A percentile compares a stretch with the other conserved stretches of the same genome.
These are phyloP conservation scores for Pelargonium fulgidum DNA, from an alignment of 441 rosid species.

Conservation along the genomic window DNA sequence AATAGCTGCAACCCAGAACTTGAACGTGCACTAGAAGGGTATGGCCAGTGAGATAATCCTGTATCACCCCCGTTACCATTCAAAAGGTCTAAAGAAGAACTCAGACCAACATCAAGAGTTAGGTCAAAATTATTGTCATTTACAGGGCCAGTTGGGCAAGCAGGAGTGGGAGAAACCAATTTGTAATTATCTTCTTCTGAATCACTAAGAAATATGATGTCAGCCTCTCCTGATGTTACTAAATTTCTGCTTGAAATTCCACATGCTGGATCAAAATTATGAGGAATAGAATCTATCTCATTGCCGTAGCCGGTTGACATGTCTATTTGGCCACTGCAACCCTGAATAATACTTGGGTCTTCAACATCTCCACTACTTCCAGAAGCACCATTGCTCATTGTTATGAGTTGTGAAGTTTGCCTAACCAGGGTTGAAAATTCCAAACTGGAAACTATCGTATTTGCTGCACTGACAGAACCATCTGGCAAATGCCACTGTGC, in stretches of 20 bases:
- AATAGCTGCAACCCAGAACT: slow-evolving; percentile 21
- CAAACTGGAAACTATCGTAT: slow-evolving; percentile 9
- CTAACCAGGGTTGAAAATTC: slow-evolving; percentile 13
- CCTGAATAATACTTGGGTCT: slow-evolving; percentile 20
- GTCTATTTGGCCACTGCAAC: slow-evolving; percentile 6
- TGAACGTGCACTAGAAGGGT: slow-evolving; percentile 12
- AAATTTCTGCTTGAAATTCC: slow-evolving; percentile 12
- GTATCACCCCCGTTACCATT: slow-evolving; percentile 10
- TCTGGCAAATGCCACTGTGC: slow-evolving; percentile 27
- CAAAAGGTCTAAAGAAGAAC: slow-evolving; percentile 18
- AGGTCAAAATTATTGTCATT: slow-evolving; percentile 15
- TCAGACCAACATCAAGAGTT: slow-evolving; percentile 14
- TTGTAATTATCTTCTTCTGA: slow-evolving; percentile 26
- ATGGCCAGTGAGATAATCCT: slow-evolving; percentile 22
- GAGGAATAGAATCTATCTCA: slow-evolving; percentile 18
- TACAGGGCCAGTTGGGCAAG: slow-evolving; percentile 9
- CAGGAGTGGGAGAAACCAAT: slow-evolving; percentile 7
- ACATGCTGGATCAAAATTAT: slow-evolving; percentile 8
- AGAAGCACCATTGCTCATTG: slow-evolving; percentile 26
- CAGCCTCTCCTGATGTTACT: not conserved
- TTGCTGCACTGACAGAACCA: slow-evolving; percentile 14
- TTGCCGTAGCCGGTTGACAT: slow-evolving; percentile 10
- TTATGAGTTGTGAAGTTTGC: slow-evolving; percentile 8
- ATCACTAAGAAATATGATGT: slow-evolving; percentile 27
- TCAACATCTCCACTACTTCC: slow-evolving; percentile 20